Evolutionary conservation across 2,329 filamentous ascomycete genomes (phyloP), one percentile per base, ranked within the genome.

Genomic region (Xylaria sp.): DNA sequence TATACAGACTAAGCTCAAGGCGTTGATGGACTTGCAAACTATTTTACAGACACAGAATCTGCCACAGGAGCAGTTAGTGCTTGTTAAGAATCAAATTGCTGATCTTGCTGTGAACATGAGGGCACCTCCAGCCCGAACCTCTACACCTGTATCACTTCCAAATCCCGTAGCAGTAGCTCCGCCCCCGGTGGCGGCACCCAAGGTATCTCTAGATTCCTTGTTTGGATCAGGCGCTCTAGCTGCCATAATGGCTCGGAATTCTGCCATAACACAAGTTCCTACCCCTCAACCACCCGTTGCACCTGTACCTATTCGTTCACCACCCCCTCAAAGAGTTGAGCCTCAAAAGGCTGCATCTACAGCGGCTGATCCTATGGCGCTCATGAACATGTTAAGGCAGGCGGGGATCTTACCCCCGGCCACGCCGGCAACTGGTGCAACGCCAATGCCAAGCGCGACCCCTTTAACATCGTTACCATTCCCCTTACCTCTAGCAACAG

Each of bases 51-150:
- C 86, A 74, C 92, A 93, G 80, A 90, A 90, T 77, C 85, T 97
- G 78, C 91, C 91, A 68, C 89, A 90, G 75, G 90, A 94, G 77
- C 92, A 97, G 82, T 86, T 97, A 78, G 89, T 92, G 81, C 88
- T 92, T 79, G 92, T 97, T 81, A 93, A 91, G 81, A 90, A 91
- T 79, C 93, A 96, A 86, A 90, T 98, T 80, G 89, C 91, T 79
- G 89, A 90, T 80, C 87, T 97, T 79, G 88, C 89, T 85, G 82
- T 87, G 88, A 86, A 86, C 77, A 84, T 89, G 80, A 85, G 84
- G 80, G 84, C 85, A 61, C 74, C 80, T 71, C 78, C 81, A 76
- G 79, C 80, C 76, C 82, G 81, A 75, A 78, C 77, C 70, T 73
- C 78, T 75, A 77, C 78, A 73, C 80, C 81, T 74, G 80, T 80